Percentiles rank a stretch among this genome's conserved stretches.
Conservation (phyloP, 129 eudicot species). For the Artemisia tridentata region DNA sequence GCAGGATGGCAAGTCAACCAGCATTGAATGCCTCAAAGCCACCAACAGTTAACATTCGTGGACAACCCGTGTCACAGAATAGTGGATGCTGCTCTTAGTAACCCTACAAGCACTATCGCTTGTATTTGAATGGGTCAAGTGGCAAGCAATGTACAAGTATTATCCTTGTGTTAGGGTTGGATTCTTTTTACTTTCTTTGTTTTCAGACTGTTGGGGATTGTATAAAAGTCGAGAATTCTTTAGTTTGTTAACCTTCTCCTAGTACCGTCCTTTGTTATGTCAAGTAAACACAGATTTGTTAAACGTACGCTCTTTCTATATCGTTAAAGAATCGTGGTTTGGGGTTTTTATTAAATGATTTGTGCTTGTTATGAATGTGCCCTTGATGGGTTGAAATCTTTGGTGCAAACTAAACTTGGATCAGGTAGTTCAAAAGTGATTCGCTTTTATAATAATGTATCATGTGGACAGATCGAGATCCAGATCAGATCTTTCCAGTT, state of each 20-base stretch:
- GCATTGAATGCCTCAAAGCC: constrained; percentile 61
- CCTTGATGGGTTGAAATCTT: not conserved
- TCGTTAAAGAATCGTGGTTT: constrained; percentile 16
- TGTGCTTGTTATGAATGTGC: not conserved
- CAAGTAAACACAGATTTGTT: constrained; percentile 16
- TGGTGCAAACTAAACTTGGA: not conserved
- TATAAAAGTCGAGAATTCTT: constrained; percentile 32
- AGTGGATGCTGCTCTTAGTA: constrained; percentile 79
- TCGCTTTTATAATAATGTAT: too few species aligned
- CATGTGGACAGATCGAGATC: too few species aligned
- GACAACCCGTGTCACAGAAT: constrained; percentile 79
- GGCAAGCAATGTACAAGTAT: constrained; percentile 35
- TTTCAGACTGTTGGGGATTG: constrained; percentile 31
- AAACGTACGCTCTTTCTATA: not conserved
- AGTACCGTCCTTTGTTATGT: constrained; percentile 18
- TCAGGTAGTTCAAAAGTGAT: too few species aligned
- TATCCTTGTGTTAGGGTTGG: constrained; percentile 32
- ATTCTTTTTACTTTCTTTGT: constrained; percentile 27
- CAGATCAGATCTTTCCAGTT: too few species aligned
- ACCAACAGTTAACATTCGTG: constrained; percentile 73
- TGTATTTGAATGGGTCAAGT: constrained; percentile 31
- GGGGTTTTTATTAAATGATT: not conserved
- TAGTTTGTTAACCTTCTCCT: constrained; percentile 23
- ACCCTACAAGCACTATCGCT: constrained; percentile 5
- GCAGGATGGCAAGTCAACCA: constrained; percentile 91